Base-by-base conservation (phyloP, 768 basidiomycete genomes). In the Coprinopsis strossmayeri region DNA sequence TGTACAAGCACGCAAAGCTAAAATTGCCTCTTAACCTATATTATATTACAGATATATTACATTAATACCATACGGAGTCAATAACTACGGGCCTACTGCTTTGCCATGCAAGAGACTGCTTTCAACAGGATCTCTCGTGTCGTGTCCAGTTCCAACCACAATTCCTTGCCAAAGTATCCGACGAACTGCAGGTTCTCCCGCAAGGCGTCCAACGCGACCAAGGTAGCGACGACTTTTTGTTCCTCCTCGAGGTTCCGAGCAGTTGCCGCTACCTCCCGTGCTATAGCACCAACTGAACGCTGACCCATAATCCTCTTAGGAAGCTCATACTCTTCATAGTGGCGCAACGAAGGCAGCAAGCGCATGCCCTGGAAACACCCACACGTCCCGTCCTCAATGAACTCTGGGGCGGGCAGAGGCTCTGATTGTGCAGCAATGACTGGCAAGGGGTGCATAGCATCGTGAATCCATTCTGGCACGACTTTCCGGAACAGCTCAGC, bases 381-480 rank as follows among this genome's bases (percentile, higher is more conserved):
- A 18, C 28, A 32, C n/a, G n/a, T n/a, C n/a, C n/a, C n/a, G n/a
- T n/a, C n/a, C n/a, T n/a, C n/a, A n/a, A n/a, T n/a, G n/a, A n/a
- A n/a, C n/a, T n/a, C n/a, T n/a, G n/a, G n/a, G n/a, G n/a, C n/a
- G n/a, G n/a, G n/a, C n/a, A 35, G 30, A 17, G 17, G 27, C 40
- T 44, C 39, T 41, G 39, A 21, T 42, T 46, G 5, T 45, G 47
- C 10, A 39, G 42, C 5, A 44, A 25, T 28, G 43, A 20, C 25
- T 24, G 62, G 64, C 32, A 69, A 46, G 4, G 69, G 69, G 50
- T 69, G 61, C 57, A 67, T 64, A 12, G 66, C 27, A 52, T 67
- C 68, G 2, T 63, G 56, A 26, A 70, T 62, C 68, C 69, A 70
- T 48, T 66, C 63, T 1, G 70, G 69, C 24, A 72, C 56, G 13